A percentile compares a stretch with the other conserved stretches of the same genome.
Conservation (phyloP, 228 moss, liverwort and hornwort genomes). For the Sphagnum magellanicum region DNA sequence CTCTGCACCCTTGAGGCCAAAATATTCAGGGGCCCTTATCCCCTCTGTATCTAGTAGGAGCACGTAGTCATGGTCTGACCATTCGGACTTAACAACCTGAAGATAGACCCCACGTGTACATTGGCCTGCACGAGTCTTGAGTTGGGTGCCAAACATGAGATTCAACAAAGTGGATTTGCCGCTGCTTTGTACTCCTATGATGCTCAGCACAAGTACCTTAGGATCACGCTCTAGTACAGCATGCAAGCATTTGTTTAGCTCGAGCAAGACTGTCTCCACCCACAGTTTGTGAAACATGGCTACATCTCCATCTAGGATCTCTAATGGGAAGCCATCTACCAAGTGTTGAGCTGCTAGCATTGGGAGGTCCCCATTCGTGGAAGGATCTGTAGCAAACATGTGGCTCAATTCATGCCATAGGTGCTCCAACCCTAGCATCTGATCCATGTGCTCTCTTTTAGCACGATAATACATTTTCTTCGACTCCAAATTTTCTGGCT, state of each 20-base stretch:
- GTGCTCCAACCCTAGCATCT: conserved; percentile 10
- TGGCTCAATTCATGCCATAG: conserved; percentile 13
- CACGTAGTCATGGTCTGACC: conserved; percentile 2
- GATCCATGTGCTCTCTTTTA: neutral
- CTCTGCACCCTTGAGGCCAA: neutral
- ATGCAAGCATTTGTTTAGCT: neutral
- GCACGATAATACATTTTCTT: neutral
- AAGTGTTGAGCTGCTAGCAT: conserved; percentile 4
- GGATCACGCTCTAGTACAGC: neutral
- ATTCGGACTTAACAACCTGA: conserved; percentile 6
- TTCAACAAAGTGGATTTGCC: conserved; percentile 12
- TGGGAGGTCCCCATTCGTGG: neutral
- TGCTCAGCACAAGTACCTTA: conserved; percentile 5
- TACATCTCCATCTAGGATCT: conserved; percentile 11
- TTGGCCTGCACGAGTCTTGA: conserved; percentile 3
- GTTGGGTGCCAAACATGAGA: conserved; percentile 8
- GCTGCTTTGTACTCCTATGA: conserved; percentile 8
- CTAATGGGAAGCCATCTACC: conserved; percentile 9
- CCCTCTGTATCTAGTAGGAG: conserved; percentile 11
- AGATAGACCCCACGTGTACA: conserved; percentile 10
- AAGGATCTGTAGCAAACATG: conserved; percentile 2
- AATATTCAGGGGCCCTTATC: conserved; percentile 7
- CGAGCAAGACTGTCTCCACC: conserved; percentile 3
- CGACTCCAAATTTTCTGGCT: neutral
- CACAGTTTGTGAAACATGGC: conserved; percentile 6